A percentile compares a stretch with the other conserved stretches of the same genome.
phyloP scores from a whole-genome alignment of 2,329 filamentous ascomycete genomes.

The Monosporascus sp. region DNA sequence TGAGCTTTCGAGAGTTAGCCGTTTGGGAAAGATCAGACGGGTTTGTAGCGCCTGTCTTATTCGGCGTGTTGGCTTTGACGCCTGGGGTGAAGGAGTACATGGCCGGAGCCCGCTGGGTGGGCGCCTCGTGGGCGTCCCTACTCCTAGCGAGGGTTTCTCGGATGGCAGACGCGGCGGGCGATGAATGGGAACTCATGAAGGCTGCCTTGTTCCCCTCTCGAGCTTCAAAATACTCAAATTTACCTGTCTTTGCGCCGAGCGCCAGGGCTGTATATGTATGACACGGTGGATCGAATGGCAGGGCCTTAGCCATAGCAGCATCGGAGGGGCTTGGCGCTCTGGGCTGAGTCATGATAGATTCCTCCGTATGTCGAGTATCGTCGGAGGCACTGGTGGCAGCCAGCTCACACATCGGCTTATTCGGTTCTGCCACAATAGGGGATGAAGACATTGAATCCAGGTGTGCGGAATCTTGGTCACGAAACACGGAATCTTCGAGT shows the following conservation, averaged over 20 bases:
- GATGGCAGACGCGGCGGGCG: constrained; percentile 8
- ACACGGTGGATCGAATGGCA: constrained; percentile 21
- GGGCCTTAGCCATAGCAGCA: constrained; percentile 25
- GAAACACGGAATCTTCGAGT: background rate
- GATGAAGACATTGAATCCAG: constrained; percentile 1
- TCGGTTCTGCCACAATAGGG: background rate
- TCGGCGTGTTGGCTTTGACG: background rate
- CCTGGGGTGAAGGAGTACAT: background rate
- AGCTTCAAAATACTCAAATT: constrained; percentile 34
- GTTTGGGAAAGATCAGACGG: background rate
- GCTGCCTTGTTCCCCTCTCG: constrained; percentile 30
- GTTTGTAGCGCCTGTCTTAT: background rate
- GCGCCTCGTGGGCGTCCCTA: constrained; percentile 1
- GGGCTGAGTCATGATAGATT: background rate
- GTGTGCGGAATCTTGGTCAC: background rate
- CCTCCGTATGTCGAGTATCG: constrained; percentile 4
- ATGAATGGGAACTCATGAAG: constrained; percentile 3
- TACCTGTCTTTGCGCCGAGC: constrained; percentile 31
- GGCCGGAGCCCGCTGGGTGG: background rate
- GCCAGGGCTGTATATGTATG: constrained; percentile 21
- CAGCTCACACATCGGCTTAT: background rate
- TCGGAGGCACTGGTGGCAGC: constrained; percentile 2
- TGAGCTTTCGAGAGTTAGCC: background rate
- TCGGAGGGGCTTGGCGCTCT: constrained; percentile 25
- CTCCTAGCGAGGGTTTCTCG: constrained; percentile 8